phyloP scores from a whole-genome alignment of 352 stramenopile genomes.

The Globisporangium paroecandrum region DNA sequence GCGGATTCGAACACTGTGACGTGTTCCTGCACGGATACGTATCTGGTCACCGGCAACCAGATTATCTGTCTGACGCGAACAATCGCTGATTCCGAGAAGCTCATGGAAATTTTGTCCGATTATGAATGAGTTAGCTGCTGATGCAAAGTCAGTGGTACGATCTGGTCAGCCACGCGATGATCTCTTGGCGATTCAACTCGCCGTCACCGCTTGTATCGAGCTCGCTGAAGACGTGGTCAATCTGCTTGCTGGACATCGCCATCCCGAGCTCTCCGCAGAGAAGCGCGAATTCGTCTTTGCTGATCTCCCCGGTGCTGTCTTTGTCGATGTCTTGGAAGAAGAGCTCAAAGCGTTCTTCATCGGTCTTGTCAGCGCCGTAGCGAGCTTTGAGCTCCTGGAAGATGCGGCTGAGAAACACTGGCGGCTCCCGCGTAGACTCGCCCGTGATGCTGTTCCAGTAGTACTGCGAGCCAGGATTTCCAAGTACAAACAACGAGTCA shows the following conservation, averaged over 20 bases:
- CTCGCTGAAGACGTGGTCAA: conserved; percentile 50
- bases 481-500: neutral
- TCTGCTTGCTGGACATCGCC: conserved; percentile 53
- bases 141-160: conserved; percentile 32
- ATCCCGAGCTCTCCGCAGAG: conserved; percentile 69
- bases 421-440: conserved; percentile 63
- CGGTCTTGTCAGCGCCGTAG: conserved; percentile 45
- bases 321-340: conserved; percentile 66
- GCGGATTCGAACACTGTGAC: conserved; percentile 33
- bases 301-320: conserved; percentile 55
- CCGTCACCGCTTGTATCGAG: conserved; percentile 63
- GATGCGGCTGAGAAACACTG: conserved; percentile 47
- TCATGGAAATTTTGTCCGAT: conserved; percentile 28
- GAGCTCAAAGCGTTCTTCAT: conserved; percentile 59
- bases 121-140: conserved; percentile 12
- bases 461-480: conserved; percentile 30
- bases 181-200: conserved; percentile 54
- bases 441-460: conserved; percentile 69
- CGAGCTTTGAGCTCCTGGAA: conserved; percentile 49
- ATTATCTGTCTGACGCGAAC: conserved; percentile 78
- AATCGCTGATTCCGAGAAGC: conserved; percentile 77
- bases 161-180: conserved; percentile 51
- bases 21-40: conserved; percentile 74
- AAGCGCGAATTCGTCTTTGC: conserved; percentile 58
- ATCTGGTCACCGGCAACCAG: conserved; percentile 64